Evolutionary conservation across 164 flowering plant genomes (phyloP), one percentile per base, ranked within the genome.

Genomic region (Pachysandra terminalis): DNA sequence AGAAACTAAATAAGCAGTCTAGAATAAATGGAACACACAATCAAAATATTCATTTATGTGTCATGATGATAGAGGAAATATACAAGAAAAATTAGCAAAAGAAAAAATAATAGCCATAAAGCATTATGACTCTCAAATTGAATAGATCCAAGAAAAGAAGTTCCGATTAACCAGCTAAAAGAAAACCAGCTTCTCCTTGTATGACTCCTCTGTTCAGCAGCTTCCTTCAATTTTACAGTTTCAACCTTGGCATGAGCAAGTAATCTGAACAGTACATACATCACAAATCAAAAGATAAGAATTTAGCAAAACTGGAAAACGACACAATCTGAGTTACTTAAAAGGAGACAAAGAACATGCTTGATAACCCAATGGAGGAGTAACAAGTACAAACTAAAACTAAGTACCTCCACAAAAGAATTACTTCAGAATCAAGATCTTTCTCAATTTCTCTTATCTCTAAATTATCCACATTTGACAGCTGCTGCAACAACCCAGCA

Each of bases 161-260:
- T 48, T 56, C 55, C 45, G 23, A 82, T 91, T 62, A 21, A 96
- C 99, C 98, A 88, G 74, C 76, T 70, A 74, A 93, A 85, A 62
- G 98, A 88, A 79, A 91, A 90, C 99, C 99, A 96, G 79, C 96
- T 83, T 74, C 65, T 84, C 72, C 82, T 90, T 40, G 65, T 69
- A 25, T 72, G 76, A 83, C 77, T 80, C 70, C 79, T 83, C 70
- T 74, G 85, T 69, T 85, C 88, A 71, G 97, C 94, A 27, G 91
- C 97, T 79, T 90, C 97, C 78, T 88, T 93, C 9, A 93, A 83
- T 73, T 85, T 94, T 26, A 82, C 90, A 53, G 96, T 83, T 75
- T 96, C 98, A 74, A 88, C 90, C 80, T 90, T 96, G 26, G 98
- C 99, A 88, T 93, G 99, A 22, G 97, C 99, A 74, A 96, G 93